Evolutionary conservation across 139 green algal genomes (phyloP), one percentile per base, ranked within the genome.

Genomic region (Chlamydomonas sphaeroides): DNA sequence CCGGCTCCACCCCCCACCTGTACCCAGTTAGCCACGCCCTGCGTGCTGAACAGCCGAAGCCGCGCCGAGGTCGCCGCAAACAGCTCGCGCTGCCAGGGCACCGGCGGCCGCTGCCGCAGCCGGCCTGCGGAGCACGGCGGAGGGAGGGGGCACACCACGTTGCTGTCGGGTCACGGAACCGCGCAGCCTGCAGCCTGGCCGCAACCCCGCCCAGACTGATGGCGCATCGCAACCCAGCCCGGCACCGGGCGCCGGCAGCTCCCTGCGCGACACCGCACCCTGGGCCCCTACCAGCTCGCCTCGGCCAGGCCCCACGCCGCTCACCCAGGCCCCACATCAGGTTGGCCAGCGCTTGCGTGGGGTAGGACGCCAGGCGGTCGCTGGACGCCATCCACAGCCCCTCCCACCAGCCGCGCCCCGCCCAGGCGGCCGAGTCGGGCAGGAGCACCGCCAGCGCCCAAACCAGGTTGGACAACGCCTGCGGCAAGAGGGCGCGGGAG

Each of bases 381-480:
- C 56, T 2, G 18, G 42, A 71, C 42, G 42, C 65, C 61, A 73
- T 61, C 26, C 38, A 83, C 76, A 83, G 76, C n/a, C 61, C 76
- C 76, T 72, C 76, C 76, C 76, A 83, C 76, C 76, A 83, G 62
- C 62, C 41, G 17, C 75, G 61, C 20, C 32, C 62, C 32, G 75
- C 61, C 75, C 61, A 71, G 14, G 1, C 28, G 10, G 42, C 6
- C 35, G 75, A 82, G 32, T 65, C 5, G 26, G 61, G 61, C 75
- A 36, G 30, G 42, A 82, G 75, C 5, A 6, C 6, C 8, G n/a
- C 61, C 61, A 82, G 57, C 41, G 75, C 61, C 42, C 42, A 82
- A n/a, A 82, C 61, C 61, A 82, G 75, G 75, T 82, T 82, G 61
- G 75, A 62, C 15, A 82, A 25, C 2, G 75, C 75, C 61, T 63